phyloP scores from a whole-genome alignment of 495 filamentous ascomycete species.

The Penicillium paxilli region DNA sequence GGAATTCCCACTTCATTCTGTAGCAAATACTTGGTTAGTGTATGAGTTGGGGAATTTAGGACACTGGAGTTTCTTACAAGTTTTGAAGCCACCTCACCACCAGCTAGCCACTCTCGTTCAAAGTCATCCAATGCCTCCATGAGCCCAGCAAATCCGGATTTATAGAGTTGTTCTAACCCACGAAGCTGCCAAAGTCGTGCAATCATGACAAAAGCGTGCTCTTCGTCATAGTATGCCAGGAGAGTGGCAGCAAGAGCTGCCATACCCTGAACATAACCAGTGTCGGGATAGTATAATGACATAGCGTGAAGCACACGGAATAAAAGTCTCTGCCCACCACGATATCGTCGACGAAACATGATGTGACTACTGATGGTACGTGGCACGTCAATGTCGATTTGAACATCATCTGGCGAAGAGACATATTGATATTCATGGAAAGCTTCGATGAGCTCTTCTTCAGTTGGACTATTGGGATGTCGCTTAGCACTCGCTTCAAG shows the following conservation, averaged over 20 bases:
- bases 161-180: constrained; percentile 82
- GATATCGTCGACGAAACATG: constrained; percentile 94
- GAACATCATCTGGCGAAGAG: constrained; percentile 85
- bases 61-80: constrained; percentile 59
- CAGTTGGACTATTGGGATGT: constrained; percentile 56
- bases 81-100: constrained; percentile 71
- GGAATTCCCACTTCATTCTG: constrained; percentile 79
- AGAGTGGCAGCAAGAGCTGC: constrained; percentile 89
- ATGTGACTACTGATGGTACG: constrained; percentile 95
- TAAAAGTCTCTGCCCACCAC: constrained; percentile 84
- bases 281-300: constrained; percentile 86
- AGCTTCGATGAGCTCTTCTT: constrained; percentile 68
- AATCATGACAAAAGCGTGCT: constrained; percentile 90
- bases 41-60: neutral
- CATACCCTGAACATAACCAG: constrained; percentile 98
- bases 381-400: constrained; percentile 97
- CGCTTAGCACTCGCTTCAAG: constrained; percentile 77
- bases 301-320: constrained; percentile 92
- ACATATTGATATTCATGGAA: constrained; percentile 69
- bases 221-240: constrained; percentile 96
- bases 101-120: constrained; percentile 78
- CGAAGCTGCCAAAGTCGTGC: constrained; percentile 88
- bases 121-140: constrained; percentile 90
- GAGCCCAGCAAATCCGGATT: constrained; percentile 78
- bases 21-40: neutral